Percentiles rank a stretch among this genome's conserved stretches.
Conservation (phyloP, 371 early-diverging fungal genomes). For the Mitosporidium daphniae region DNA sequence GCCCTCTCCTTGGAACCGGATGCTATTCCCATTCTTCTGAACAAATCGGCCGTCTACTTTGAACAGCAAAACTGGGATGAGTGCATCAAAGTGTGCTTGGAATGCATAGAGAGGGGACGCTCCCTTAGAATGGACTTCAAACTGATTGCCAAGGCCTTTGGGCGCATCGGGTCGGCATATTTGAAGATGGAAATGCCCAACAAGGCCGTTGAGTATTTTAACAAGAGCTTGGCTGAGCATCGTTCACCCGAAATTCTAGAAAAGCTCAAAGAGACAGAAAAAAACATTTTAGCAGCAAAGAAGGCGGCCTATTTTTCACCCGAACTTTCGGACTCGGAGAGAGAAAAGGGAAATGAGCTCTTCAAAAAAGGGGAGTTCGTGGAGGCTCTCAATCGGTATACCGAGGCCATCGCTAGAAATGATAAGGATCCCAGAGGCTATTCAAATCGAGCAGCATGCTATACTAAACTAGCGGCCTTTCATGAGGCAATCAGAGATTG, state of each 20-base stretch:
- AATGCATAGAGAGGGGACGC: slow-evolving; percentile 60
- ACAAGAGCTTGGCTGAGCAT: slow-evolving; percentile 69
- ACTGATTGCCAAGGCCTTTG: slow-evolving; percentile 55
- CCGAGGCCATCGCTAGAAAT: slow-evolving; percentile 81
- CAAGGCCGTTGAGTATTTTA: slow-evolving; percentile 50
- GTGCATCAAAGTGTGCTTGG: slow-evolving; percentile 49
- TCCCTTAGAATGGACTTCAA: slow-evolving; percentile 63
- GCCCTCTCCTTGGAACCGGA: slow-evolving; percentile 54
- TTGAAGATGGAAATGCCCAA: slow-evolving; percentile 27
- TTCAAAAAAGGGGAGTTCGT: slow-evolving; percentile 56
- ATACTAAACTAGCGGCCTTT: slow-evolving; percentile 61
- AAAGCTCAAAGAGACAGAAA: slow-evolving; percentile 48
- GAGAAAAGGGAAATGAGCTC: slow-evolving; percentile 55
- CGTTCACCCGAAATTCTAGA: slow-evolving; percentile 57
- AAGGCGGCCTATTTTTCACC: slow-evolving; percentile 48
- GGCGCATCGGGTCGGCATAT: slow-evolving; percentile 56
- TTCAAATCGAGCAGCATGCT: slow-evolving; percentile 78
- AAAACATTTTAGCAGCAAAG: slow-evolving; percentile 25
- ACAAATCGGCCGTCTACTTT: slow-evolving; percentile 54
- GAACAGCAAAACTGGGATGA: slow-evolving; percentile 59
- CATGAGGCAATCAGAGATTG: slow-evolving; percentile 78
- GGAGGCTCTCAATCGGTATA: slow-evolving; percentile 58
- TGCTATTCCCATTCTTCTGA: slow-evolving; percentile 57
- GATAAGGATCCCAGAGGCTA: slow-evolving; percentile 48
- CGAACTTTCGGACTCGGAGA: slow-evolving; percentile 41